Conservation (phyloP, 1,284 basidiomycete genomes). For the Boletus hoseneyae region DNA sequence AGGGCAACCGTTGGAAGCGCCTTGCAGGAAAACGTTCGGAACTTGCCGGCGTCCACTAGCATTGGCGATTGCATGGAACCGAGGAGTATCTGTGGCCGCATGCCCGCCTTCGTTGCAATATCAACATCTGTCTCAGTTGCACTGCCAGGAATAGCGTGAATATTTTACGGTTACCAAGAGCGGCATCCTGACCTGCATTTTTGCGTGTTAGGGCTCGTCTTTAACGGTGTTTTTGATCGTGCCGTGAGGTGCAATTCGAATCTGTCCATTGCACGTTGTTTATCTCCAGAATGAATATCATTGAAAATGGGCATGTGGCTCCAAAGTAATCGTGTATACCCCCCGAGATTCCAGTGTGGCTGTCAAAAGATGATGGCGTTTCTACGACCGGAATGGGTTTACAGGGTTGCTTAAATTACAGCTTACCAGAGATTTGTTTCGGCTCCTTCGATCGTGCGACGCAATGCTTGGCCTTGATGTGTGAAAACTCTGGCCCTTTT, state of each 20-base stretch:
- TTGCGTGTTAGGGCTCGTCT: conserved; percentile 4
- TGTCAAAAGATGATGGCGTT: conserved; percentile 1
- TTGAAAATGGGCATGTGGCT: conserved; percentile 4
- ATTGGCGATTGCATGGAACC: conserved; percentile 14
- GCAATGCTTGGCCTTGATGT: neutral
- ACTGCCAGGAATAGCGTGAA: conserved; percentile 3
- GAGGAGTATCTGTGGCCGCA: conserved; percentile 17
- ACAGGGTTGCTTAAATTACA: conserved; percentile 10
- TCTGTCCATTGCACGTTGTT: conserved; percentile 17
- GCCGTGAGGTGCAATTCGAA: conserved; percentile 18
- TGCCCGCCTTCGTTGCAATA: conserved; percentile 23
- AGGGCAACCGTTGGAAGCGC: conserved; percentile 13
- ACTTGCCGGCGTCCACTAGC: conserved; percentile 21
- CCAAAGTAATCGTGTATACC: neutral
- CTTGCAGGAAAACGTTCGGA: conserved; percentile 18
- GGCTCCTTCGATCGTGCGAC: neutral
- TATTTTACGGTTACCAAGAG: conserved; percentile 7
- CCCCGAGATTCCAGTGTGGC: conserved; percentile 1
- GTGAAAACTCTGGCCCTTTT: neutral
- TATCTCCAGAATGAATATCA: conserved; percentile 21
- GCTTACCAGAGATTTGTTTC: conserved; percentile 14
- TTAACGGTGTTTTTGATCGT: conserved; percentile 14
- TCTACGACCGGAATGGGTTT: conserved; percentile 3
- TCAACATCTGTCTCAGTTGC: conserved; percentile 19
- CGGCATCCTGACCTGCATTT: conserved; percentile 15